Evolutionary conservation across 148 eudicot species (phyloP).

Genomic region (Rhododendron mucronatum): DNA sequence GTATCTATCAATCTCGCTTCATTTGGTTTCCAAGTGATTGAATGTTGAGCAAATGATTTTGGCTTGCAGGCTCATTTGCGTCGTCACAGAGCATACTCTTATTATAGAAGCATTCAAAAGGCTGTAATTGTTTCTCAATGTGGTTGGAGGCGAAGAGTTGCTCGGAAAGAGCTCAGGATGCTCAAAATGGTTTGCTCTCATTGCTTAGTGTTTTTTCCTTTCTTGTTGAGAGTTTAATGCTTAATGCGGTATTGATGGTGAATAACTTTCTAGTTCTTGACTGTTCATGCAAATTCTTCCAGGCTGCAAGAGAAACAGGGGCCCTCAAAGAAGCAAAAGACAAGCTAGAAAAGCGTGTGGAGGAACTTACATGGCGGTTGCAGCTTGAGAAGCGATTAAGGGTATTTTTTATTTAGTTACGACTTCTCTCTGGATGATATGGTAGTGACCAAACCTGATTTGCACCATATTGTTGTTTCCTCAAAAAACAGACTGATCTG

Average conservation of each 20-base stretch:
- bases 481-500: constrained; percentile 60
- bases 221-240: neutral
- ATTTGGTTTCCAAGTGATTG: neutral
- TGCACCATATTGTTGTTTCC: neutral
- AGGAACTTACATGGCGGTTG: constrained; percentile 98
- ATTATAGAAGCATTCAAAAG: constrained; percentile 74
- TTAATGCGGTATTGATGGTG: neutral
- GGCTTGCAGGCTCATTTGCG: constrained; percentile 70
- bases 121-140: constrained; percentile 82
- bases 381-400: constrained; percentile 88
- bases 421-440: neutral
- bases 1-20: neutral
- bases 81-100: constrained; percentile 56
- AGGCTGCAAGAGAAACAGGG: constrained; percentile 99
- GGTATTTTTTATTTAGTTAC: constrained; percentile 33
- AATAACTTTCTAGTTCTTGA: constrained; percentile 9
- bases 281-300: constrained; percentile 21
- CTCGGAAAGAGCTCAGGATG: constrained; percentile 72
- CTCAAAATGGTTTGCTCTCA: constrained; percentile 80
- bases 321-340: constrained; percentile 97
- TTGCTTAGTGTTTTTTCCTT: constrained; percentile 6
- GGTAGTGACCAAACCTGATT: neutral
- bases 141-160: constrained; percentile 91
- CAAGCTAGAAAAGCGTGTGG: constrained; percentile 94
- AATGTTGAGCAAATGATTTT: constrained; percentile 7